These are phyloP conservation scores for Cordyceps fumosorosea DNA, from an alignment of 2,329 filamentous ascomycete genomes.

Conservation along the genomic window DNA sequence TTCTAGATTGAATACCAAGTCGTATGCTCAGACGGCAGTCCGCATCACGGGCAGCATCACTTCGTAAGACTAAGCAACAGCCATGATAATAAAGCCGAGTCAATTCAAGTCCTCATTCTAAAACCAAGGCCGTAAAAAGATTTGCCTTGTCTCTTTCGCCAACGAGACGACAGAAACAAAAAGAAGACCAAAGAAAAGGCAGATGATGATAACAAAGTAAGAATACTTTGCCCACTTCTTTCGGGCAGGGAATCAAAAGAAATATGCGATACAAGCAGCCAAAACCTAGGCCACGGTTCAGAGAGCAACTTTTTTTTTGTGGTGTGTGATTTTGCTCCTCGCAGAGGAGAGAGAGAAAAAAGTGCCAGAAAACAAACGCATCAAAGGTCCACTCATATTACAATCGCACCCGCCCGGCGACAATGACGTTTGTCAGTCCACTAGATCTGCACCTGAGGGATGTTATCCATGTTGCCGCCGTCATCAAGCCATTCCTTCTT, in stretches of 20 bases:
- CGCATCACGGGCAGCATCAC: not conserved
- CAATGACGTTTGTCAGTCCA: not conserved
- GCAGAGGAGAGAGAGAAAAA: not conserved
- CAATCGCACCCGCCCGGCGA: not conserved
- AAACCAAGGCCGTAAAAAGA: not conserved
- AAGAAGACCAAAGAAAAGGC: not conserved
- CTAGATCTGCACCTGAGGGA: conserved; percentile 47
- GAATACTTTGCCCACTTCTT: not conserved
- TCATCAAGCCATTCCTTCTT: conserved; percentile 67
- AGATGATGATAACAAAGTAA: not conserved
- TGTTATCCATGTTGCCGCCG: conserved; percentile 63
- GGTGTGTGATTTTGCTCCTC: not conserved
- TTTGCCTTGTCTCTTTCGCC: not conserved
- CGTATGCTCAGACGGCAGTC: not conserved
- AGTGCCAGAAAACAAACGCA: not conserved
- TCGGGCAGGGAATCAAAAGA: not conserved
- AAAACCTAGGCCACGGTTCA: not conserved
- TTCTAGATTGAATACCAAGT: no score
- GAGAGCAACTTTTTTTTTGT: not conserved
- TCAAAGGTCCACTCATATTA: not conserved
- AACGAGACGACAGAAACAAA: not conserved
- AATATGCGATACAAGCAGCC: not conserved
- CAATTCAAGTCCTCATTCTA: conserved; percentile 2
- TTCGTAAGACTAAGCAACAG: not conserved
- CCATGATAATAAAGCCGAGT: not conserved